phyloP scores from a whole-genome alignment of 1,284 basidiomycete species.

The Cerioporus squamosus region DNA sequence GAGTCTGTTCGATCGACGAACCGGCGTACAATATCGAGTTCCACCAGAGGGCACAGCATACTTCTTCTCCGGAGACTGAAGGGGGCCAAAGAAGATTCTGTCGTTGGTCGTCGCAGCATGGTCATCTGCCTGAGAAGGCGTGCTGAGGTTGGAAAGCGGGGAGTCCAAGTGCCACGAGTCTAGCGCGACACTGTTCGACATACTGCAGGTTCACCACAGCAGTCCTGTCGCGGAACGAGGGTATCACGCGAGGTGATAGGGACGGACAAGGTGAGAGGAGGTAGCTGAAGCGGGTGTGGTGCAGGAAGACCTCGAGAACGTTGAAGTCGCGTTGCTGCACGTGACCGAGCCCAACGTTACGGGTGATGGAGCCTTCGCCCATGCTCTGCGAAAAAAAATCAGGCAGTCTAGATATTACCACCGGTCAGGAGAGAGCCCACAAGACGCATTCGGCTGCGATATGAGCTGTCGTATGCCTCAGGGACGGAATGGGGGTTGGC shows the following conservation, averaged over 20 bases:
- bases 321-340: conserved; percentile 36
- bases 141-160: conserved; percentile 18
- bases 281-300: conserved; percentile 1
- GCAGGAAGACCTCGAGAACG: conserved; percentile 24
- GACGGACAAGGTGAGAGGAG: conserved; percentile 4
- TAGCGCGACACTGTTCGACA: conserved; percentile 19
- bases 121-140: conserved; percentile 28
- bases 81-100: conserved; percentile 55
- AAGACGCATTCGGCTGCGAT: no score
- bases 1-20: conserved; percentile 57
- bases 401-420: no score
- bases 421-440: no score
- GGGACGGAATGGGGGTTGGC: no score
- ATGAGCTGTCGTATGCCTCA: no score
- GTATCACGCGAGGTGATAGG: neutral
- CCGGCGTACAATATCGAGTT: conserved; percentile 38
- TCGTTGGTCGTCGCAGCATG: conserved; percentile 28
- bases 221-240: neutral
- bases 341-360: conserved; percentile 28
- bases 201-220: conserved; percentile 7
- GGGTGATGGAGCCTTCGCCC: conserved; percentile 1
- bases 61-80: conserved; percentile 60
- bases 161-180: conserved; percentile 16
- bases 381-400: no score
- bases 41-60: conserved; percentile 39